Evolutionary conservation across 208 protist genomes (phyloP), one percentile per base, ranked within the genome.

Genomic region (Acanthamoeba polyphaga): DNA sequence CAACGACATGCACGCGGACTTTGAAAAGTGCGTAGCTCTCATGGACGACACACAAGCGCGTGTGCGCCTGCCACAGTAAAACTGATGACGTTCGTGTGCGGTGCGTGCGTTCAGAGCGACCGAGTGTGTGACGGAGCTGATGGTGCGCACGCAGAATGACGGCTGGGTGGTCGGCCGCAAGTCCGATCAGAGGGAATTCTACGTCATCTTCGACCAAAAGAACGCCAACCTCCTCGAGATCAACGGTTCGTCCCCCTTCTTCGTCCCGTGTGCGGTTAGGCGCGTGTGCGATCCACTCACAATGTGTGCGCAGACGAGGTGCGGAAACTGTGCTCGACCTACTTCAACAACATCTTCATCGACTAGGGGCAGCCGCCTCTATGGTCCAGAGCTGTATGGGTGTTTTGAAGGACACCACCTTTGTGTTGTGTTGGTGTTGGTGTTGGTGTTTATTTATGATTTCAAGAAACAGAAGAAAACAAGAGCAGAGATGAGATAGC

Each of bases 161-260:
- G 24, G 94, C 19, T 97, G 97, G 97, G 95, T 97, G 5, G 94
- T 97, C 34, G 97, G 96, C 22, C 90, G 82, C 60, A 97, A 95
- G 64, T 97, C 96, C 27, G 96, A 97, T 22, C 95, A 95, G 49
- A 66, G 97, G 32, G 97, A 97, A 34, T 96, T 97, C 49, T 97
- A 95, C 62, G 95, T 97, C 29, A 93, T 97, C 24, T 96, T 97
- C 89, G 94, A 97, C 74, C 93, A 96, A 38, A 97, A 95, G 66
- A 97, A 96, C n/a, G 93, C 94, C 29, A 97, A 93, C 80, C 34
- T 97, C 22, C 93, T 97, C 10, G 96, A 97, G 53, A 97, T 97
- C 89, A 96, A 96, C 85, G 96, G 90, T 94, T 10, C 49, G 24
- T 85, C 24, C 6, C 43, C 34, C 34, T 38, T 0, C 34, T 38